phyloP scores from a whole-genome alignment of 768 basidiomycete genomes.

The Kwoniella dendrophila region DNA sequence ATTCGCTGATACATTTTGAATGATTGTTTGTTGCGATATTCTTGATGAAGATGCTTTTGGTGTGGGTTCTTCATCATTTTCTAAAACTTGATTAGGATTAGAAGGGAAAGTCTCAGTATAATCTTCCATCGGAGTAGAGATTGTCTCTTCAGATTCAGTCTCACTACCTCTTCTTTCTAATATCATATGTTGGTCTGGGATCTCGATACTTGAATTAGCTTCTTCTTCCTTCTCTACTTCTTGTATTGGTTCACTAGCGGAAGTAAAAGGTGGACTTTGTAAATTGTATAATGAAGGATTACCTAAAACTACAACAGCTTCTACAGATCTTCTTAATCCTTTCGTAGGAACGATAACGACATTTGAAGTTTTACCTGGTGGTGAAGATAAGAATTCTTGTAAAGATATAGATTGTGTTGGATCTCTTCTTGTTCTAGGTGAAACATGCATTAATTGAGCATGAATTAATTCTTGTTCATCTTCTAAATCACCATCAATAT shows the following conservation, averaged over 20 bases:
- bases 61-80: slow-evolving; percentile 10
- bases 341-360: slow-evolving; percentile 19
- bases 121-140: slow-evolving; percentile 1
- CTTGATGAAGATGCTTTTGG: slow-evolving; percentile 3
- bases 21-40: background rate
- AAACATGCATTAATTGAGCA: slow-evolving; percentile 39
- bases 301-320: slow-evolving; percentile 18
- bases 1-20: background rate
- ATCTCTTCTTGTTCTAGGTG: slow-evolving; percentile 33
- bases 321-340: slow-evolving; percentile 14
- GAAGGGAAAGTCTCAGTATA: background rate
- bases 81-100: background rate
- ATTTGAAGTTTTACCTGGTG: slow-evolving; percentile 12
- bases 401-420: slow-evolving; percentile 25
- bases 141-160: slow-evolving; percentile 12
- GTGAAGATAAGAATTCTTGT: slow-evolving; percentile 32
- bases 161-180: slow-evolving; percentile 16
- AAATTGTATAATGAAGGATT: slow-evolving; percentile 4
- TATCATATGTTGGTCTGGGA: background rate
- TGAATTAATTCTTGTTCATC: slow-evolving; percentile 27
- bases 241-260: background rate
- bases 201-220: background rate
- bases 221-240: background rate
- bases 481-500: slow-evolving; percentile 12
- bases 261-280: background rate